Evolutionary conservation across 179 eudicot species (phyloP).

Genomic region (Drosera spatulata): DNA sequence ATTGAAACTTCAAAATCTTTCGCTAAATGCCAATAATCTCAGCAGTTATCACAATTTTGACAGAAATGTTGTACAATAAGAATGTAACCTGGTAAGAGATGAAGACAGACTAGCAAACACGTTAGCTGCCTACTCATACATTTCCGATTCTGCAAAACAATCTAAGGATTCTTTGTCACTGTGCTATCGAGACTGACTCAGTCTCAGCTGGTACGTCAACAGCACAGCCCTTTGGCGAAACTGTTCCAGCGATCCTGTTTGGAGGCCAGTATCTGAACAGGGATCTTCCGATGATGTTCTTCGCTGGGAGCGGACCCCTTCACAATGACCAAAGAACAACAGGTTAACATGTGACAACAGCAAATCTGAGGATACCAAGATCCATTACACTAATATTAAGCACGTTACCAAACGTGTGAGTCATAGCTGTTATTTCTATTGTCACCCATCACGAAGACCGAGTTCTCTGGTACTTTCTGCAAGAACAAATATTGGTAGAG

Average conservation of each 20-base stretch:
- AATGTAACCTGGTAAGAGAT: too few species aligned
- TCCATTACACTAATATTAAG: background rate
- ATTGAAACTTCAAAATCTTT: too few species aligned
- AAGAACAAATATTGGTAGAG: background rate
- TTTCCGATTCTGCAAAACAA: too few species aligned
- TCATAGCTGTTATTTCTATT: constrained; percentile 77
- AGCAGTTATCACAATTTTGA: too few species aligned
- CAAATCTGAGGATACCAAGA: background rate
- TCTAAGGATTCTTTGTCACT: background rate
- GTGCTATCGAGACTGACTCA: background rate
- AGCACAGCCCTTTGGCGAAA: constrained; percentile 51
- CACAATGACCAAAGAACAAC: background rate
- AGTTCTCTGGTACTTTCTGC: constrained; percentile 85
- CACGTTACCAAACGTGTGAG: constrained; percentile 3
- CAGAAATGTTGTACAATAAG: too few species aligned
- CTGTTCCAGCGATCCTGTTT: constrained; percentile 65
- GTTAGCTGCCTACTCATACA: too few species aligned
- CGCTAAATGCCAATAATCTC: too few species aligned
- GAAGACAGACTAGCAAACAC: too few species aligned
- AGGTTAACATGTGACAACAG: too few species aligned
- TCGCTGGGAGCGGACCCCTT: constrained; percentile 92
- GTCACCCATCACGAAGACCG: constrained; percentile 95
- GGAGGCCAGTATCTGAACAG: constrained; percentile 91
- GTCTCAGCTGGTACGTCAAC: constrained; percentile 26
- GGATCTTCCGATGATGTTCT: constrained; percentile 86